These are phyloP conservation scores for Lichtheimia ornata DNA, from an alignment of 371 early-diverging fungal species.

Conservation along the genomic window DNA sequence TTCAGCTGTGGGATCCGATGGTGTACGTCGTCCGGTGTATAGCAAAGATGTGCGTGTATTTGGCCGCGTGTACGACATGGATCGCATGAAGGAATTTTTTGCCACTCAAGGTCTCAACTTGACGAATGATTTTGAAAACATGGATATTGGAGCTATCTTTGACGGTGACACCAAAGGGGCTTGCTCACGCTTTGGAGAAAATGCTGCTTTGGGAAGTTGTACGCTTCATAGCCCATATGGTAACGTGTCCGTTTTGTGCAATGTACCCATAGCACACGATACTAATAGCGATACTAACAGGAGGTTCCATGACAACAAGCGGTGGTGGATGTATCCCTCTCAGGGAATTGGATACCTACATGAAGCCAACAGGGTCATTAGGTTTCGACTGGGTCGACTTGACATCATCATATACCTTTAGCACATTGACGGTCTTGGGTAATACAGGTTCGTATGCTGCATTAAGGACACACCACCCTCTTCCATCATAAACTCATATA, in stretches of 20 bases:
- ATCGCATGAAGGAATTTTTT: constrained; percentile 39
- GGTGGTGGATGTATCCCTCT: constrained; percentile 38
- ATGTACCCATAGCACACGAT: constrained; percentile 7
- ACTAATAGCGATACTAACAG: constrained; percentile 6
- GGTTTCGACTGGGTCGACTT: constrained; percentile 50
- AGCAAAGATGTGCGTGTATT: constrained; percentile 46
- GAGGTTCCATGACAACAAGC: constrained; percentile 27
- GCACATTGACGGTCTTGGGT: constrained; percentile 39
- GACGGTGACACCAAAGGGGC: constrained; percentile 38
- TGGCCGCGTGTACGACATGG: constrained; percentile 48
- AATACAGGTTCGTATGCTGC: constrained; percentile 41
- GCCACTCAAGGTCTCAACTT: constrained; percentile 33
- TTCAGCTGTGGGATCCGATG: constrained; percentile 15
- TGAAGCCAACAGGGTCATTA: constrained; percentile 17
- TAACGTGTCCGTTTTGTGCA: constrained; percentile 14
- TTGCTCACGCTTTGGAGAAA: constrained; percentile 29
- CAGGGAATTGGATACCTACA: constrained; percentile 24
- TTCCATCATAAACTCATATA: not conserved
- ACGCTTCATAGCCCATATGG: constrained; percentile 47
- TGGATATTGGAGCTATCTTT: constrained; percentile 55
- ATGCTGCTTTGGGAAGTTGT: constrained; percentile 27
- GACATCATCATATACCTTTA: not conserved
- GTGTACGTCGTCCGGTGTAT: constrained; percentile 31
- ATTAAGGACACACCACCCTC: not conserved
- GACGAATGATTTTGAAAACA: constrained; percentile 46